Base-by-base conservation (phyloP, 1,284 basidiomycete species). In the Sporisorium sorghi region DNA sequence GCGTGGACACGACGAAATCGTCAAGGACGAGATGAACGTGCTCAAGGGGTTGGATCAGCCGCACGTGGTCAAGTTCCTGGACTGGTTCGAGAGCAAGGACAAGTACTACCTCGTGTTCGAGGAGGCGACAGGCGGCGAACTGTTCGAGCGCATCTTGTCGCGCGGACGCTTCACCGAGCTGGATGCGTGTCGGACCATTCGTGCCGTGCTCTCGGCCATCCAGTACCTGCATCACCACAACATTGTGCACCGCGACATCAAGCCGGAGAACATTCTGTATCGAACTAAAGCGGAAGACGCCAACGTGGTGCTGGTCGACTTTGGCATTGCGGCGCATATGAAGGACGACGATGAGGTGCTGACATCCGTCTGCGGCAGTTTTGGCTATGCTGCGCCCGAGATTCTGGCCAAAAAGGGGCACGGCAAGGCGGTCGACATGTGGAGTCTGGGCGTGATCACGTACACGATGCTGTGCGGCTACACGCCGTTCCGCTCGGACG, bases 381-480 rank as follows among this genome's bases (percentile, higher is more conserved):
- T 96, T 68, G 95, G 95, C 1, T 98, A 98, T 81, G 93, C 95
- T 21, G 94, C 95, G 2, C 84, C 84, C 26, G 96, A 99, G 84
- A 92, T 99, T 6, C 87, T 98, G 26, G 89, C 88, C 65, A 90
- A 92, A 77, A 85, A 88, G 40, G 93, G 93, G 0, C 94, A 99
- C 82, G 91, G 94, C 35, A 93, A 93, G 84, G 90, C 92, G 7
- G 94, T 97, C 11, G 96, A 98, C 84, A 86, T 96, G 42, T 98
- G 96, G 96, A 91, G 91, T 52, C 91, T 91, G 11, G 96, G 96
- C 0, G 90, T 98, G 71, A 97, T 99, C 78, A 92, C 94, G 14
- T 99, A 97, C 56, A 85, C 84, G 17, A 79, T 86, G 70, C 69
- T 84, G 10, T 84, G 80, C 48, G 83, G 83, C 15, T 83, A 84